A percentile compares a stretch with the other conserved stretches of the same genome.
phyloP scores from a whole-genome alignment of 1,139 yeast genomes.

The Scheffersomyces quercinus region DNA sequence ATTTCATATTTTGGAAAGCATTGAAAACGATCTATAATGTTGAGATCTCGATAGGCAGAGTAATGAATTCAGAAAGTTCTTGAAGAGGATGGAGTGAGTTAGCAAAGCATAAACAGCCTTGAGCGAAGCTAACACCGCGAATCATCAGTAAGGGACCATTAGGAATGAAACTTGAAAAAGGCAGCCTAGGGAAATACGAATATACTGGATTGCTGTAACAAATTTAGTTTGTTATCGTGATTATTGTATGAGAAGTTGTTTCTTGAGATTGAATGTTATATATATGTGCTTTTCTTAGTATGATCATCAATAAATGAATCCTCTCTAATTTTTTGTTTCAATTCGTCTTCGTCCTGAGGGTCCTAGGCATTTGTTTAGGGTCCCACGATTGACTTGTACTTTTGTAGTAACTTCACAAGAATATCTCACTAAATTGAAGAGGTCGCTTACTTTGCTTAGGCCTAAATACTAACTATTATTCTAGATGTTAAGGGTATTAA shows the following conservation, averaged over 20 bases:
- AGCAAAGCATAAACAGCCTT: background rate
- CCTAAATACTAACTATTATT: conserved; percentile 31
- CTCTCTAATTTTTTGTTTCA: background rate
- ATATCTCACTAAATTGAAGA: background rate
- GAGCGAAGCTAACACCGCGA: background rate
- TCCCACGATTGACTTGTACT: background rate
- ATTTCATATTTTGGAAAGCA: conserved; percentile 1
- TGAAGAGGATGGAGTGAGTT: background rate
- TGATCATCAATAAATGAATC: background rate
- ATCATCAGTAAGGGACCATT: background rate
- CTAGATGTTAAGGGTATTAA: conserved; percentile 96
- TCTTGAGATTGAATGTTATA: conserved; percentile 1
- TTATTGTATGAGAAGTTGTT: background rate
- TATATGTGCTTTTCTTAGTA: conserved; percentile 1
- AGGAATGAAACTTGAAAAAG: background rate
- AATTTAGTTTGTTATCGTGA: too few relatives aligned
- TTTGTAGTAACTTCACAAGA: background rate
- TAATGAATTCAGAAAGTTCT: background rate
- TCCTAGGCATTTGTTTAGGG: too few relatives aligned
- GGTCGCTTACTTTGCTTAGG: background rate
- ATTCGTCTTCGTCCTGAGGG: too few relatives aligned
- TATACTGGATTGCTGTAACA: background rate
- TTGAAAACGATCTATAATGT: background rate
- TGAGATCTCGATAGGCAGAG: conserved; percentile 1
- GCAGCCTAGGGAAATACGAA: conserved; percentile 1